Evolutionary conservation across 2,329 filamentous ascomycete genomes (phyloP), one percentile per base, ranked within the genome.

Genomic region (Colletotrichum brevisporum): DNA sequence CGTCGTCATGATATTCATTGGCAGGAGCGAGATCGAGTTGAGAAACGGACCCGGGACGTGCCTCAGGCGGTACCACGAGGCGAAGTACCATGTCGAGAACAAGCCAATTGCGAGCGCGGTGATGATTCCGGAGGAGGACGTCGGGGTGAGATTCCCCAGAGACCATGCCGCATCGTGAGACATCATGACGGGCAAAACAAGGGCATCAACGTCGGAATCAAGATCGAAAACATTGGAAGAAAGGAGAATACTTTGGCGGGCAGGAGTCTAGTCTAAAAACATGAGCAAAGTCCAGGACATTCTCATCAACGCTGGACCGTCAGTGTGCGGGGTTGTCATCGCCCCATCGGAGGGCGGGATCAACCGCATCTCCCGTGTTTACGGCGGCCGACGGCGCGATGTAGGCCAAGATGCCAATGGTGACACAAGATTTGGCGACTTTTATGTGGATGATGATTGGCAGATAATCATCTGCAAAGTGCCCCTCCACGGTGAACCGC

Each of bases 31-130:
- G 47, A 79, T 69, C 4, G 73, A 72, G 13, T 75, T 75, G 55
- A 74, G 72, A 21, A 76, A 76, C 0, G 79, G 79, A 0, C 78
- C 78, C 0, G 78, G 78, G 12, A 80, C 63, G 51, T 80, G 76
- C 1, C 74, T 77, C 21, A 80, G 72, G 16, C 76, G 76, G 45
- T 76, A 72, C 77, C 78, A 80, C 1, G 66, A 65, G 1, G 0
- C 21, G 1, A 55, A 47, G 21, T 65, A 68, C 66, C 66, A 68
- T 21, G 31, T 13, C 4, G 48, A 21, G 1, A 59, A 3, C 24
- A 55, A 15, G 2, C 21, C 26, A 4, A 68, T 8, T 6, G 27
- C 26, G 8, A 47, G n/a, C 9, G 26, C 16, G n/a, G 26, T 12
- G 2, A 2, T 24, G 6, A 24, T 0, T 0, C 31, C 6, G 3